Base-by-base conservation (phyloP, 2,329 filamentous ascomycete species). In the Ambrosiella cleistominuta region DNA sequence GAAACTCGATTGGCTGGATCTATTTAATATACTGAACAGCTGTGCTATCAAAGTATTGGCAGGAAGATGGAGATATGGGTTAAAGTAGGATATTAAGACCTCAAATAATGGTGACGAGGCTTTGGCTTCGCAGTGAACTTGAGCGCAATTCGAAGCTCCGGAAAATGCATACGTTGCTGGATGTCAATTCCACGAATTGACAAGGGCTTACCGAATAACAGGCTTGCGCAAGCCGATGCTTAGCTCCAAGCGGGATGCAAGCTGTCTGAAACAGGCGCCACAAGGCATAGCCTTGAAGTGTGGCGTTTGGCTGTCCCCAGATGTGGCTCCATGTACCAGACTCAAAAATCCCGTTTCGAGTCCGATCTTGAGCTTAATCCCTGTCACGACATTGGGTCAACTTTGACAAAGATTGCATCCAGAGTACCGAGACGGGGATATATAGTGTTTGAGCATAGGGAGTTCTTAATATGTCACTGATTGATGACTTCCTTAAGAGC, bases 151-250 rank as follows among this genome's bases (percentile, higher is more conserved):
- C 42, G 37, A 40, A 56, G 52, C 59, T 58, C 45, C 45, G 45
- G 59, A 61, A 61, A 61, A 58, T 57, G 58, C 59, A 64, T 64
- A 64, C 63, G 68, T 70, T 68, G 67, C 68, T 65, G 63, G 61
- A 66, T 67, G 44, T 44, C 15, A 11, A 50, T 55, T 37, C 51
- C 27, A 35, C 7, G 44, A 56, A 56, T 49, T 47, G 54, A 44
- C 52, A 54, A 17, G 45, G 45, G 54, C 19, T 35, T 44, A 15
- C 19, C 40, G 36, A n/a, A 17, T 56, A 35, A 6, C n/a, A 44
- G 40, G 53, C 53, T 56, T 56, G 54, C 54, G 54, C 54, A 47
- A 38, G 54, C 52, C 39, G 2, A n/a, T 54, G 52, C 52, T 54
- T 39, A 39, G 52, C 54, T 56, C 19, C 9, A 56, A 56, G 44